Evolutionary conservation across 2,329 filamentous ascomycete genomes (phyloP), one percentile per base, ranked within the genome.

Genomic region (Clarireedia hainanense): DNA sequence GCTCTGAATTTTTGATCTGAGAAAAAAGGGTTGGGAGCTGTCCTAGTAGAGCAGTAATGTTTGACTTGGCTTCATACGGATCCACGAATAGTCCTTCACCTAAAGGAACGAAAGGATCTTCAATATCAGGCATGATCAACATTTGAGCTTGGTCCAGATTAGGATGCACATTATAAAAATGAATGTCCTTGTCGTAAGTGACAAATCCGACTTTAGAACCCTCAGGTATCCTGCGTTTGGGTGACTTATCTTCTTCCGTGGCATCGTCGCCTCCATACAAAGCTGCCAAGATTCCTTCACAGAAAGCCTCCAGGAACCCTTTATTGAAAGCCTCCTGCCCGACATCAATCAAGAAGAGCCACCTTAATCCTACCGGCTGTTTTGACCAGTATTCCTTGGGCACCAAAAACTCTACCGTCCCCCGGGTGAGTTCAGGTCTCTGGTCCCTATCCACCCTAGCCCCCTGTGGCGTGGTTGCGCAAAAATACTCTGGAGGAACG

Each of bases 361-460:
- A 95, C 58, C 86, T 84, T 65, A 97, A 71, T 24, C 89, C 91
- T 14, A 94, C 88, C 0, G 94, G 94, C 69, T 95, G 87, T 71
- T 92, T 94, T 24, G 90, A 92, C 89, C 91, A 99, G 74, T 99
- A 99, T 73, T 99, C 94, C 74, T 96, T 97, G 15, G 94, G 94
- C 14, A 99, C 95, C 58, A 94, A 79, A 69, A 95, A 99, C 69
- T 99, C 94, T 47, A 97, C 92, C 0, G 94, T 97, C 39, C 94
- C 94, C 56, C 89, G 81, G 65, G 86, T 89, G 65, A 99, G 77
- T 73, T 99, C 94, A 0, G 92, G 91, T 52, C 94, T 81, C 69
- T 95, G 88, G 68, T 91, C 81, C 49, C 94, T 83, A 72, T 99
- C 94, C 50, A 95, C 84, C 56, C 94, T 85, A 43, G 90, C 82